phyloP scores from a whole-genome alignment of 2,329 filamentous ascomycete genomes.

The Pseudopyrenochaeta lycopersici region DNA sequence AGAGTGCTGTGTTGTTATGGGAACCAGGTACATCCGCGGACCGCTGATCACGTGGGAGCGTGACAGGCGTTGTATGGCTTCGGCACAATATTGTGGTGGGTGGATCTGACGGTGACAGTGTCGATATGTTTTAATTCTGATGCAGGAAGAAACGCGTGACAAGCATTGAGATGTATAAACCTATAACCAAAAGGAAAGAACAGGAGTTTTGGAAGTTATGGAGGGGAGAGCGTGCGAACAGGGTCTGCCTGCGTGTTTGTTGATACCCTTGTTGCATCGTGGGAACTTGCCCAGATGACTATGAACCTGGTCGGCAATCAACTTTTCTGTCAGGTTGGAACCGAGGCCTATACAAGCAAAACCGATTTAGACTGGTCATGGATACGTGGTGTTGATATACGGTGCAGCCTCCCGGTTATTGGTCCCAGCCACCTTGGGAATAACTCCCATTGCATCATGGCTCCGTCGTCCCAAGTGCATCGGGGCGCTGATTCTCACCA shows the following conservation, averaged over 20 bases:
- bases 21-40: not conserved
- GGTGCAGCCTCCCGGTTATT: slow-evolving; percentile 36
- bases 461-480: slow-evolving; percentile 24
- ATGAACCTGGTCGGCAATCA: not conserved
- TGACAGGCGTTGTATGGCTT: slow-evolving; percentile 11
- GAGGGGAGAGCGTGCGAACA: no score
- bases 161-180: no score
- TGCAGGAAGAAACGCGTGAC: not conserved
- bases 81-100: not conserved
- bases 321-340: not conserved
- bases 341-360: not conserved
- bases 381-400: slow-evolving; percentile 18
- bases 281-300: no score
- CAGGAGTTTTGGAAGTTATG: no score
- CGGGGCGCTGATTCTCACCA: slow-evolving; percentile 21
- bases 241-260: no score
- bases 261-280: no score
- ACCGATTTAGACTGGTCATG: slow-evolving; percentile 1
- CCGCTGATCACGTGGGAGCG: slow-evolving; percentile 10
- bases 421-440: slow-evolving; percentile 37
- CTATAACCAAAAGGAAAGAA: no score
- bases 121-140: not conserved
- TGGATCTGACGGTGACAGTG: not conserved
- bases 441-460: slow-evolving; percentile 40
- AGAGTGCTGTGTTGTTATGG: not conserved